phyloP scores from a whole-genome alignment of 2,329 filamentous ascomycete species.

The Alternaria sp. region DNA sequence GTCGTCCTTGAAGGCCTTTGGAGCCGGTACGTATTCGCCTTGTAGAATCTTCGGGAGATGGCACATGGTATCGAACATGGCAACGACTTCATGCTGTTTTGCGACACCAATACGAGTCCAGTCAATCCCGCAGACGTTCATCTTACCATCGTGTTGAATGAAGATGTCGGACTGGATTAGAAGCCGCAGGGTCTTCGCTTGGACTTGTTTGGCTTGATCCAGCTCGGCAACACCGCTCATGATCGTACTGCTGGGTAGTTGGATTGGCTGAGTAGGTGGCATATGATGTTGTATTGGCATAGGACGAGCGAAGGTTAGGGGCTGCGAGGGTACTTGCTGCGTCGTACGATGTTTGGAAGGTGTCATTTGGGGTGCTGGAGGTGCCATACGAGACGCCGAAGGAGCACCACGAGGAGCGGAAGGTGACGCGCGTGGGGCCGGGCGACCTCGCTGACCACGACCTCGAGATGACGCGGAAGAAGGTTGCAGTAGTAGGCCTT shows the following conservation, averaged over 20 bases:
- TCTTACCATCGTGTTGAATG: slow-evolving; percentile 37
- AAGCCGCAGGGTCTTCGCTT: slow-evolving; percentile 37
- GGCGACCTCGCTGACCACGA: not conserved
- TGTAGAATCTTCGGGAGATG: slow-evolving; percentile 41
- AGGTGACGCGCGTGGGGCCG: not conserved
- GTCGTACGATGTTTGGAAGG: not conserved
- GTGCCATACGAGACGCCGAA: not conserved
- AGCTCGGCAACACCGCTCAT: slow-evolving; percentile 32
- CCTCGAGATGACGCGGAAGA: slow-evolving; percentile 7
- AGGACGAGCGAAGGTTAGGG: not conserved
- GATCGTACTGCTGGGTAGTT: slow-evolving; percentile 3
- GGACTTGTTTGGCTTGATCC: slow-evolving; percentile 37
- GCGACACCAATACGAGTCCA: slow-evolving; percentile 39
- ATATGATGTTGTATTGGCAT: not conserved
- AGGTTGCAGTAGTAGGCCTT: slow-evolving; percentile 19
- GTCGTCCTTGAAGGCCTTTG: slow-evolving; percentile 36
- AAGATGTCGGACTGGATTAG: slow-evolving; percentile 40
- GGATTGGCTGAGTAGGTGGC: not conserved
- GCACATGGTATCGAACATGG: slow-evolving; percentile 37
- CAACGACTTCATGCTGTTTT: slow-evolving; percentile 30
- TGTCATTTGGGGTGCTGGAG: not conserved
- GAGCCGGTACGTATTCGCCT: slow-evolving; percentile 37
- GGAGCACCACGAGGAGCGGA: not conserved
- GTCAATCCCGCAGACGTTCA: slow-evolving; percentile 31
- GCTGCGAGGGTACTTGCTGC: not conserved